Percentiles rank a stretch among this genome's conserved stretches.
phyloP scores from a whole-genome alignment of 1,139 yeast species.

The Blastobotrys aristatus region DNA sequence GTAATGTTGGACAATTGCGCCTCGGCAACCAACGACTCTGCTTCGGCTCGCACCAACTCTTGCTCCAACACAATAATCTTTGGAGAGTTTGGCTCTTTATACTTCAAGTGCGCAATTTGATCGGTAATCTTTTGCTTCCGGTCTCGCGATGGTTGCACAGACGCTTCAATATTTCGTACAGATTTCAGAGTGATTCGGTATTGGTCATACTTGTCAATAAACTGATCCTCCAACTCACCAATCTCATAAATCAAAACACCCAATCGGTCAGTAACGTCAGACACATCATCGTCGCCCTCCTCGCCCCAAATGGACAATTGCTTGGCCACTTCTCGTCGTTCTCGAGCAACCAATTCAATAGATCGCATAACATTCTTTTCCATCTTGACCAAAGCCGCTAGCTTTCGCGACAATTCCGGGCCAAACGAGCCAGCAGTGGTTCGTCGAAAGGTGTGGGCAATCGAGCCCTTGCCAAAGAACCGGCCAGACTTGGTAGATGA shows the following conservation, averaged over 20 bases:
- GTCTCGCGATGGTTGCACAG: slow-evolving; percentile 97
- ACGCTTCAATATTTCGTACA: slow-evolving; percentile 92
- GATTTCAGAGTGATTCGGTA: slow-evolving; percentile 94
- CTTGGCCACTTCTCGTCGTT: slow-evolving; percentile 94
- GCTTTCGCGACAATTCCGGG: slow-evolving; percentile 89
- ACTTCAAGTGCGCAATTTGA: slow-evolving; percentile 94
- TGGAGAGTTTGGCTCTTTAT: slow-evolving; percentile 97
- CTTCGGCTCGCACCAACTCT: slow-evolving; percentile 98
- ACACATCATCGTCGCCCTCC: slow-evolving; percentile 93
- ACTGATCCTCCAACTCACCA: slow-evolving; percentile 97
- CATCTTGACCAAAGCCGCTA: slow-evolving; percentile 85
- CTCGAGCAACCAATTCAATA: slow-evolving; percentile 87
- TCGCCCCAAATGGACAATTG: slow-evolving; percentile 98
- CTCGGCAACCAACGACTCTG: slow-evolving; percentile 97
- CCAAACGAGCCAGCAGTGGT: slow-evolving; percentile 91
- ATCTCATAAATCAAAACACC: slow-evolving; percentile 94
- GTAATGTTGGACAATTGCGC: slow-evolving; percentile 98
- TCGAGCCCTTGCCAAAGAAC: slow-evolving; percentile 87
- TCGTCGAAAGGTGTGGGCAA: slow-evolving; percentile 76
- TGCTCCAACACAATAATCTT: slow-evolving; percentile 93
- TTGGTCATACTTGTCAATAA: slow-evolving; percentile 95
- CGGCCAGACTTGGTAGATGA: slow-evolving; percentile 78
- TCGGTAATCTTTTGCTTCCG: slow-evolving; percentile 97
- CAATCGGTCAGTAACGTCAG: slow-evolving; percentile 94
- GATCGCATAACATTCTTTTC: slow-evolving; percentile 96